Percentiles rank a stretch among this genome's conserved stretches.
phyloP scores from a whole-genome alignment of 768 basidiomycete genomes.

The Tulasnella sp. region DNA sequence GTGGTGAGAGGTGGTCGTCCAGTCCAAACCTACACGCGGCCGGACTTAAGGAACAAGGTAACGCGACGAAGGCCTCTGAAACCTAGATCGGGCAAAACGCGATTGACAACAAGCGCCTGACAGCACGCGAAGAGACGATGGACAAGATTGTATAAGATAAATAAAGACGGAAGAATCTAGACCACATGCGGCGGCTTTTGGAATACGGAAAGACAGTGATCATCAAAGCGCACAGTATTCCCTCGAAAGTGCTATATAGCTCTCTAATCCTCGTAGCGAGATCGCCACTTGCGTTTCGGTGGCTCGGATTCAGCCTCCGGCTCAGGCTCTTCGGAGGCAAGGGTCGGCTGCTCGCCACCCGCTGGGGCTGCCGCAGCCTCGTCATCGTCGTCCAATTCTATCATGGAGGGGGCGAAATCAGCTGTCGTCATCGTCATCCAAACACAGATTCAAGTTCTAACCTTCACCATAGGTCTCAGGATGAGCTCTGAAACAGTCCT shows the following conservation, averaged over 20 bases:
- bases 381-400: conserved; percentile 12
- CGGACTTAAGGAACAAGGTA: no score
- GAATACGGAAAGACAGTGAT: not conserved
- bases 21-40: not conserved
- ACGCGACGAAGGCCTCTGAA: not conserved
- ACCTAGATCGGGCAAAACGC: not conserved
- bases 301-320: not conserved
- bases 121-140: not conserved
- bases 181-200: not conserved
- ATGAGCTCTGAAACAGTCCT: conserved; percentile 91
- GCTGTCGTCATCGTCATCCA: not conserved
- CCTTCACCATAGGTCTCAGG: conserved; percentile 94
- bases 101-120: not conserved
- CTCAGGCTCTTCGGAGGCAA: not conserved
- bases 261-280: not conserved
- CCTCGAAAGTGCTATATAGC: not conserved
- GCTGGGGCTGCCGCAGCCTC: not conserved
- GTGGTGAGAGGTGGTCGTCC: not conserved
- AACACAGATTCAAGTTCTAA: conserved; percentile 23
- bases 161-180: not conserved
- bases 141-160: not conserved
- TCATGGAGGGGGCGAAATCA: not conserved
- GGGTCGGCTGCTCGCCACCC: not conserved
- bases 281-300: conserved; percentile 1
- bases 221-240: not conserved